A percentile compares a stretch with the other conserved stretches of the same genome.
phyloP scores from a whole-genome alignment of 805 yeast genomes.

The Candida patagonica region DNA sequence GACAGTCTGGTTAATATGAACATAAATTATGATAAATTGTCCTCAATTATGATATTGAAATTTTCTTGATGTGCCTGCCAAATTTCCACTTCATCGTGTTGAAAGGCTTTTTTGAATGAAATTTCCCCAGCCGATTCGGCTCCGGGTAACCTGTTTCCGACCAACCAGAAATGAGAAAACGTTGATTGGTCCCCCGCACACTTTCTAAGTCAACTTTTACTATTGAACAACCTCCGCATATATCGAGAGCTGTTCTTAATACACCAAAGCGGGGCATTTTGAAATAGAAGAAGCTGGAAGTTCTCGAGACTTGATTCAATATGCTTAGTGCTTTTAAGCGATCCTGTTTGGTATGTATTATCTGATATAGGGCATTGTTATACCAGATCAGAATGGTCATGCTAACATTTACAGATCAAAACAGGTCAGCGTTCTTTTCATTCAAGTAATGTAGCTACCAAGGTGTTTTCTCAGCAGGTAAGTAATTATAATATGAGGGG shows the following conservation, averaged over 20 bases:
- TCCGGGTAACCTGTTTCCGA: not conserved
- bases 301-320: too few species aligned
- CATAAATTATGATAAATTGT: constrained; percentile 36
- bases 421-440: constrained; percentile 22
- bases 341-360: constrained; percentile 11
- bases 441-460: constrained; percentile 21
- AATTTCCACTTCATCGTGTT: too few species aligned
- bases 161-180: constrained; percentile 3
- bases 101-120: too few species aligned
- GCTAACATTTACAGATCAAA: not conserved
- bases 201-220: too few species aligned
- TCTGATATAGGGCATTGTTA: not conserved
- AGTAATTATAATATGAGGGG: constrained; percentile 7
- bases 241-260: too few species aligned
- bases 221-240: too few species aligned
- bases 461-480: constrained; percentile 28
- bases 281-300: too few species aligned
- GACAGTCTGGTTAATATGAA: constrained; percentile 72
- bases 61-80: too few species aligned
- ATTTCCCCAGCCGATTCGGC: not conserved
- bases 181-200: not conserved
- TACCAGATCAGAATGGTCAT: not conserved
- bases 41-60: not conserved
- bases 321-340: constrained; percentile 11
- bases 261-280: too few species aligned